These are phyloP conservation scores for Rhynchosporium agropyri DNA, from an alignment of 2,329 filamentous ascomycete species.

Conservation along the genomic window DNA sequence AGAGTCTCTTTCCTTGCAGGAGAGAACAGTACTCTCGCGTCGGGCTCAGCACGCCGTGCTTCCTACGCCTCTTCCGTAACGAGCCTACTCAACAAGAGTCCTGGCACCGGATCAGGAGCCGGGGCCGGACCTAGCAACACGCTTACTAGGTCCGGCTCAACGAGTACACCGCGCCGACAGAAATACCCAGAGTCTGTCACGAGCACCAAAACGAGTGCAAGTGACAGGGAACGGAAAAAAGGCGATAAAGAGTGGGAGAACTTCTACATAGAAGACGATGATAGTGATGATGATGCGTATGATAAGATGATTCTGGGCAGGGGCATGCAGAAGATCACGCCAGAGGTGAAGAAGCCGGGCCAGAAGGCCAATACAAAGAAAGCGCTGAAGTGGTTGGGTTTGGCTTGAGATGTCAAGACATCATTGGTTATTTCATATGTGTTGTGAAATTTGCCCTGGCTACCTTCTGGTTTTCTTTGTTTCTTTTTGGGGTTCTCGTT, in stretches of 20 bases:
- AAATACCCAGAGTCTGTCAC: constrained; percentile 23
- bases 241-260: constrained; percentile 38
- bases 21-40: not conserved
- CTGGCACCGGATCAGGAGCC: not conserved
- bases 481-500: too few species aligned
- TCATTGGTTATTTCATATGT: too few species aligned
- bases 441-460: too few species aligned
- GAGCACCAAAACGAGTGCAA: constrained; percentile 25
- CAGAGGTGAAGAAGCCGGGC: constrained; percentile 25
- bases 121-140: too few species aligned
- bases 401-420: constrained; percentile 30
- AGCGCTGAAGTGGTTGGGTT: constrained; percentile 46
- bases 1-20: constrained; percentile 27
- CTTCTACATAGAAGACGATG: constrained; percentile 40
- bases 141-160: not conserved
- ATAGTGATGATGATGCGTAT: constrained; percentile 42
- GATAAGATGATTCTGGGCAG: constrained; percentile 42
- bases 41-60: constrained; percentile 5
- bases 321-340: constrained; percentile 28
- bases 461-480: too few species aligned
- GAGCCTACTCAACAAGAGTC: constrained; percentile 1
- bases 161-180: constrained; percentile 14
- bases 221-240: constrained; percentile 20
- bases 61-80: constrained; percentile 15
- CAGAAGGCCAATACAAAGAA: constrained; percentile 41